Evolutionary conservation across 2,329 filamentous ascomycete genomes (phyloP).

Genomic region (Rhinocladiella similis): DNA sequence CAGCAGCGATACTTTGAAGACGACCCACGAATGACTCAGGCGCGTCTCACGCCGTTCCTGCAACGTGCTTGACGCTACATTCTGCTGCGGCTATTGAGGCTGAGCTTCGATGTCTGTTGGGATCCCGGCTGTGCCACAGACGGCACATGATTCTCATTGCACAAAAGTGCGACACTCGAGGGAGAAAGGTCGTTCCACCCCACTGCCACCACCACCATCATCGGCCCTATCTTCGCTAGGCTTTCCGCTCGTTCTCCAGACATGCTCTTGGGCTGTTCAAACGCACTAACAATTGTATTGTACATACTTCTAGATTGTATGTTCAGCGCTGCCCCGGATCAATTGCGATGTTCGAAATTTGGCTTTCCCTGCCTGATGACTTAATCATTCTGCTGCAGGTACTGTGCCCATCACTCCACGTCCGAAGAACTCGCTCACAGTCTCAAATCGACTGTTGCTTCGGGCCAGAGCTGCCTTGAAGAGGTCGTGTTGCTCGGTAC

Average conservation of each 20-base stretch:
- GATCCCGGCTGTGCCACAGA: not conserved
- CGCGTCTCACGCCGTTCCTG: not conserved
- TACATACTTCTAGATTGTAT: not conserved
- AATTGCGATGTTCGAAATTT: not conserved
- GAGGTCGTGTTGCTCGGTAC: conserved; percentile 81
- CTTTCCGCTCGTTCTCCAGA: not conserved
- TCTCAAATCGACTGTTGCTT: conserved; percentile 74
- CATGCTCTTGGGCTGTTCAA: not conserved
- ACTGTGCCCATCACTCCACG: conserved; percentile 74
- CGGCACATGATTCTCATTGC: not conserved
- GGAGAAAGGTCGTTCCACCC: not conserved
- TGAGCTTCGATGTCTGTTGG: not conserved
- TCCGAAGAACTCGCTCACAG: conserved; percentile 92
- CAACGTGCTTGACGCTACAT: not conserved
- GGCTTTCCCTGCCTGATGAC: not conserved
- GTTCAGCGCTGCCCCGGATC: not conserved
- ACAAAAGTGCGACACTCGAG: conserved; percentile 2
- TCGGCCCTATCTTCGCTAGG: not conserved
- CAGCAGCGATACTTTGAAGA: not conserved
- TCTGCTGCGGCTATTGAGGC: not conserved
- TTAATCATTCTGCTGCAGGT: conserved; percentile 17
- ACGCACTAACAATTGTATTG: not conserved
- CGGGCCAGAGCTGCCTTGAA: conserved; percentile 78
- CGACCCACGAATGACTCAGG: not conserved
- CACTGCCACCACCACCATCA: not conserved